Conservation (phyloP, 2,329 filamentous ascomycete species). For the Aphanocladium album region DNA sequence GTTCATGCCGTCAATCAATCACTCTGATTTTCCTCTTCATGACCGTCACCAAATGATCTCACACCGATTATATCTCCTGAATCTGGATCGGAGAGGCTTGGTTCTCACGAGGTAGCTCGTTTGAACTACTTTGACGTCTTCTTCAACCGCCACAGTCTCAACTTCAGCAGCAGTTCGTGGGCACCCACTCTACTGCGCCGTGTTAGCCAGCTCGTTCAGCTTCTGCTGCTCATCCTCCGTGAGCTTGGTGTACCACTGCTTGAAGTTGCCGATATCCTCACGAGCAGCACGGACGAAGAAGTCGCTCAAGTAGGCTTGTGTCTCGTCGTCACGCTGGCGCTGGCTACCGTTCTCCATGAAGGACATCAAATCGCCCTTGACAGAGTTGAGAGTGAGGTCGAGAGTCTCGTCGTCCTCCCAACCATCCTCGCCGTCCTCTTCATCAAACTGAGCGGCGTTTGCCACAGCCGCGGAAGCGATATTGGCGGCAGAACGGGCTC, state of each 20-base stretch:
- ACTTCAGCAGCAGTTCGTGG: background rate
- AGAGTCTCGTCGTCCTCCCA: slow-evolving; percentile 77
- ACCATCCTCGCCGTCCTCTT: slow-evolving; percentile 77
- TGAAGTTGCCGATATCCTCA: slow-evolving; percentile 53
- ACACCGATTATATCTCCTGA: background rate
- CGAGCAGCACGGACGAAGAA: slow-evolving; percentile 65
- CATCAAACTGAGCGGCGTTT: slow-evolving; percentile 53
- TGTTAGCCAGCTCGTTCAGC: slow-evolving; percentile 46
- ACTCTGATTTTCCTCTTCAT: background rate
- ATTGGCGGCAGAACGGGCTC: slow-evolving; percentile 53
- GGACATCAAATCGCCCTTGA: slow-evolving; percentile 75
- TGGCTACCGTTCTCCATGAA: slow-evolving; percentile 56
- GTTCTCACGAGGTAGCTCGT: background rate
- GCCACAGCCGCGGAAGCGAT: slow-evolving; percentile 60
- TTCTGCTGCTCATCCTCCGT: slow-evolving; percentile 53
- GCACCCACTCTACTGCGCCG: slow-evolving; percentile 26
- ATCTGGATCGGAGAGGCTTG: background rate
- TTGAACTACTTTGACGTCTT: background rate
- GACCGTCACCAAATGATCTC: background rate
- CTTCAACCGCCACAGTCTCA: background rate
- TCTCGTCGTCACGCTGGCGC: slow-evolving; percentile 82
- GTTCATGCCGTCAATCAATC: background rate
- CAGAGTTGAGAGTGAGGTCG: slow-evolving; percentile 66
- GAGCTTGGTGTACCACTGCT: slow-evolving; percentile 51
- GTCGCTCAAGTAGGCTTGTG: slow-evolving; percentile 73